Percentiles rank a stretch among this genome's conserved stretches.
Evolutionary conservation across 495 filamentous ascomycete species (phyloP).

Genomic region (Aspergillus asperescens): DNA sequence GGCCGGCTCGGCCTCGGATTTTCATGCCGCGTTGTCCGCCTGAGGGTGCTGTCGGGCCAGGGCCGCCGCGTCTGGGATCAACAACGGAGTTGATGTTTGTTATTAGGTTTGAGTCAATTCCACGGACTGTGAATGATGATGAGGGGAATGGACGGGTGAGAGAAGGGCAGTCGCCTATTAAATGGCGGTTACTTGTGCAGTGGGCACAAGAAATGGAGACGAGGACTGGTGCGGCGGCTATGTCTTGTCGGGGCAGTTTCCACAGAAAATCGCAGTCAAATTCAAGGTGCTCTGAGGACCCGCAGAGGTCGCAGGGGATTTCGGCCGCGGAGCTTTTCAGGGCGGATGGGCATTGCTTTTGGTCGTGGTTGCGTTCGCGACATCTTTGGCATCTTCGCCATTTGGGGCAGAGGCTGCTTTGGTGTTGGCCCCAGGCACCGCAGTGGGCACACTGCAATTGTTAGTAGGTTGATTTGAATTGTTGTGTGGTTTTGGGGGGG

Average conservation of each 20-base stretch:
- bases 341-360: slow-evolving; percentile 32
- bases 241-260: slow-evolving; percentile 28
- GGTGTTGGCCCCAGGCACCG: slow-evolving; percentile 36
- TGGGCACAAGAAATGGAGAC: slow-evolving; percentile 47
- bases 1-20: slow-evolving; percentile 25
- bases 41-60: neutral
- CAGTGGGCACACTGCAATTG: slow-evolving; percentile 36
- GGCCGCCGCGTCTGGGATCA: slow-evolving; percentile 6
- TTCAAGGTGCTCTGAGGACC: slow-evolving; percentile 37
- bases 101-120: slow-evolving; percentile 31
- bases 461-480: slow-evolving; percentile 8
- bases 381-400: slow-evolving; percentile 43
- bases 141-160: slow-evolving; percentile 18
- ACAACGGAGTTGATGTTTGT: slow-evolving; percentile 34
- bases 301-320: slow-evolving; percentile 44
- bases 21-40: slow-evolving; percentile 22
- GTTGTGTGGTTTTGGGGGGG: neutral
- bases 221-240: slow-evolving; percentile 21
- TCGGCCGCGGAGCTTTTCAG: slow-evolving; percentile 36
- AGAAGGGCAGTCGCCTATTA: slow-evolving; percentile 45
- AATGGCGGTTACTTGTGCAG: slow-evolving; percentile 41
- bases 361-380: slow-evolving; percentile 42
- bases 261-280: slow-evolving; percentile 40
- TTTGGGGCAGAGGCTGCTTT: slow-evolving; percentile 35
- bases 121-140: slow-evolving; percentile 34